Percentiles rank a stretch among this genome's conserved stretches.
Conservation (phyloP, 2,329 filamentous ascomycete genomes). For the Periconia sp. region DNA sequence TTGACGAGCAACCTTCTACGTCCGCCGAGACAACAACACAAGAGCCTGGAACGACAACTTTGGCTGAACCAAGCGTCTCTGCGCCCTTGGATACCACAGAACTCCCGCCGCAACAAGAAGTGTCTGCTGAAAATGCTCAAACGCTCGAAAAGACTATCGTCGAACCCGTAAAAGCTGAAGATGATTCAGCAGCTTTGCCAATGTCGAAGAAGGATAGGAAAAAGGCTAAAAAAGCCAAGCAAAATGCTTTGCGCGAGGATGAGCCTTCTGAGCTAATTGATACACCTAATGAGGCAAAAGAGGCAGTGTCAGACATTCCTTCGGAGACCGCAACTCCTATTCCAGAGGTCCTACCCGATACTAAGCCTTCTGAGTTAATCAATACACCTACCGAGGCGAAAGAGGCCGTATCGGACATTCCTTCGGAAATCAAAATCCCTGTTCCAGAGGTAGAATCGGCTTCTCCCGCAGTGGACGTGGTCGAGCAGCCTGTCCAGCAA, state of each 20-base stretch:
- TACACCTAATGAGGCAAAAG: too few species aligned
- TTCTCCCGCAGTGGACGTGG: neutral
- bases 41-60: neutral
- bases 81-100: neutral
- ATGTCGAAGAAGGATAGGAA: constrained; percentile 35
- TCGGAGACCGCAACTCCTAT: neutral
- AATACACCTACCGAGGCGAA: neutral
- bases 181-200: constrained; percentile 6
- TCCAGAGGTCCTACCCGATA: too few species aligned
- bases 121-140: neutral
- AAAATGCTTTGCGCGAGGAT: constrained; percentile 13
- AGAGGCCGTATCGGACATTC: too few species aligned
- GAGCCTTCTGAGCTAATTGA: constrained; percentile 2
- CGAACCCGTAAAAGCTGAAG: neutral
- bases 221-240: constrained; percentile 29
- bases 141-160: neutral
- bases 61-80: neutral
- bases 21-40: neutral
- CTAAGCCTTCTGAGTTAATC: constrained; percentile 2
- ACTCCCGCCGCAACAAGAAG: neutral
- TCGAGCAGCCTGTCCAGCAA: neutral
- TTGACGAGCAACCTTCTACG: constrained; percentile 5
- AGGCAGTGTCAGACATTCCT: too few species aligned
- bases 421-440: neutral
- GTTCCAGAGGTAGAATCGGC: neutral